Evolutionary conservation across 2,329 filamentous ascomycete genomes (phyloP), one percentile per base, ranked within the genome.

Genomic region (Didymella lethalis): DNA sequence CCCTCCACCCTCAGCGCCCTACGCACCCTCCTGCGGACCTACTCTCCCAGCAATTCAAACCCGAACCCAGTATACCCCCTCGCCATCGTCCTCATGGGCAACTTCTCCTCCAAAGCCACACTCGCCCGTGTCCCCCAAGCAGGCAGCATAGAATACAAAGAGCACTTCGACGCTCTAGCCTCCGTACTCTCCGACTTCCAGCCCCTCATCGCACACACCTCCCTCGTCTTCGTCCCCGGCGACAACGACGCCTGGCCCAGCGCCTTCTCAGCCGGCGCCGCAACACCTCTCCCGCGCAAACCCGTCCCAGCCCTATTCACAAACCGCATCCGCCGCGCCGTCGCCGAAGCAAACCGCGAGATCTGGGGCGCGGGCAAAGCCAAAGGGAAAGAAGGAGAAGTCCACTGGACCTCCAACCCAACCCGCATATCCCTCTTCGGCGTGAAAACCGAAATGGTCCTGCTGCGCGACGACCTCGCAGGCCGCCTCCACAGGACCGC

Each of bases 201-300:
- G 3, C 83, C 85, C 0, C 84, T 99, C 14, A 84, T 98, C 43
- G 89, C 90, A 56, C 85, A 86, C 26, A 89, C 91, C 5, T 94
- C 91, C 0, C 97, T 98, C 75, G 83, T 97, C 31, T 97, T 99
- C 72, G 90, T 98, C 0, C 95, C 95, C 0, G 95, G 95, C 29
- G 94, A 98, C 78, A 96, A 97, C 74, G 95, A 99, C 75, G 93
- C 92, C n/a, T 99, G 95, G 95, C 87, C 90, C 5, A 96, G 92
- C 0, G 86, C 93, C 2, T 97, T 96, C 74, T 87, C 87, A 0
- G 89, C 88, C 2, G 92, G 92, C 4, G 89, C 90, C 1, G 87
- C 90, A 0, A 85, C 86, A 0, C 86, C 89, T 0, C 73, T 94
- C 11, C 92, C 92, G 0, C 80, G 89, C 10, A 88, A 89, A 64